Evolutionary conservation across 208 protist species (phyloP), one percentile per base, ranked within the genome.

Genomic region (Naegleria lovaniensis): DNA sequence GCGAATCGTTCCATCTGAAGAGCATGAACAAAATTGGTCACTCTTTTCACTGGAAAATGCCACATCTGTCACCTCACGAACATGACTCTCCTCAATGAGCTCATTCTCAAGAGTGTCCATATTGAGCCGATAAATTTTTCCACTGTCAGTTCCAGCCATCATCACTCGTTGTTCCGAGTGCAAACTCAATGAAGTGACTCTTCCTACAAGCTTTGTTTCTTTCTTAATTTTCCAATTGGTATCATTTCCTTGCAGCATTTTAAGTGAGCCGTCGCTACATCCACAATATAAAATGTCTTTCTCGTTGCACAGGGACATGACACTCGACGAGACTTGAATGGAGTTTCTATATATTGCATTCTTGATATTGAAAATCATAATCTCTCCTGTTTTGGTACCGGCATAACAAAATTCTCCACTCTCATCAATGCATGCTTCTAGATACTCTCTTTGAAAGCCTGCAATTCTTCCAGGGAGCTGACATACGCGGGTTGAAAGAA

Each of bases 391-490:
- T 88, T 58, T 58, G 0, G 85, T 88, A 15, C 85, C 85, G 0
- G 85, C 85, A 88, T 58, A 88, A 58, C 85, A 88, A 58, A 39
- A 88, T 40, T 48, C 43, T 0, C 85, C 85, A 58, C 29, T 51
- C 38, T 88, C 85, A 11, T 48, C 39, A 58, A 88, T 58, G 38
- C 13, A n/a, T 19, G 41, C 85, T 39, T 58, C 85, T 5, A 58
- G 41, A 58, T 88, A 88, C 58, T 29, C 33, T 88, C 85, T 88
- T 58, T 25, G 19, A 88, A 58, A 88, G 5, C 85, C 85, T 38
- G 85, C 85, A 7, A 38, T 88, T 58, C 92, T 90, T n/a, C 92
- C 92, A 38, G 92, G 92, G 11, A 91, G 29, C 33, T 40, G 39
- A 19, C 55, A 79, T 1, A 25, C 0, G 29, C 51, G 6, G 4